Percentiles rank a stretch among this genome's conserved stretches.
Conservation (phyloP, 768 basidiomycete genomes). For the Psilocybe tampanensis region DNA sequence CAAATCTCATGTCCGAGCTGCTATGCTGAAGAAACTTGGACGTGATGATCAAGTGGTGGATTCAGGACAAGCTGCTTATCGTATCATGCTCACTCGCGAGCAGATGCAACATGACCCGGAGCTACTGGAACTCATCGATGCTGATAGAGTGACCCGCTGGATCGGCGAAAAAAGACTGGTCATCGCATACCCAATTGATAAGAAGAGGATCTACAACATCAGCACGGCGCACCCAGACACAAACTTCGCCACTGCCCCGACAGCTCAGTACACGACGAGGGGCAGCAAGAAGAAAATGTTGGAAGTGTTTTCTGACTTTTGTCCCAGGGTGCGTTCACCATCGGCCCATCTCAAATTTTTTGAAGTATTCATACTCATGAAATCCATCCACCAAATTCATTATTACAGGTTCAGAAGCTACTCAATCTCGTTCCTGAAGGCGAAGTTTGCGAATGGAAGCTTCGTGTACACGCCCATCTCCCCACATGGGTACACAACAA, state of each 20-base stretch:
- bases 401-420: conserved; percentile 1
- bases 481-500: conserved; percentile 2
- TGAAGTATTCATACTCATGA: no score
- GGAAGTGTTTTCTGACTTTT: conserved; percentile 5
- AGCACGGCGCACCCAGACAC: conserved; percentile 4
- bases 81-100: conserved; percentile 9
- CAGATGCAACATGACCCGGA: conserved; percentile 3
- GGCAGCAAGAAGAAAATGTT: conserved; percentile 4
- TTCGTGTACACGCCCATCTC: conserved; percentile 2
- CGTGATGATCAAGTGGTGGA: not conserved
- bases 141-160: conserved; percentile 3
- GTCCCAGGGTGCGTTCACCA: conserved; percentile 6
- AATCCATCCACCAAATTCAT: no score
- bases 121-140: conserved; percentile 1
- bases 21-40: conserved; percentile 1
- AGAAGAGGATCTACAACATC: conserved; percentile 4
- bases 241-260: conserved; percentile 1
- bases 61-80: conserved; percentile 3
- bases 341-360: no score
- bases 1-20: not conserved
- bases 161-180: conserved; percentile 2
- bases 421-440: conserved; percentile 6
- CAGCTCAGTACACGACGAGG: conserved; percentile 3
- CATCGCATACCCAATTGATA: conserved; percentile 3
- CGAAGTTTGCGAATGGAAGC: conserved; percentile 9